A percentile compares a stretch with the other conserved stretches of the same genome.
Conservation (phyloP, 208 protist species). For the Porcisia hertigi region DNA sequence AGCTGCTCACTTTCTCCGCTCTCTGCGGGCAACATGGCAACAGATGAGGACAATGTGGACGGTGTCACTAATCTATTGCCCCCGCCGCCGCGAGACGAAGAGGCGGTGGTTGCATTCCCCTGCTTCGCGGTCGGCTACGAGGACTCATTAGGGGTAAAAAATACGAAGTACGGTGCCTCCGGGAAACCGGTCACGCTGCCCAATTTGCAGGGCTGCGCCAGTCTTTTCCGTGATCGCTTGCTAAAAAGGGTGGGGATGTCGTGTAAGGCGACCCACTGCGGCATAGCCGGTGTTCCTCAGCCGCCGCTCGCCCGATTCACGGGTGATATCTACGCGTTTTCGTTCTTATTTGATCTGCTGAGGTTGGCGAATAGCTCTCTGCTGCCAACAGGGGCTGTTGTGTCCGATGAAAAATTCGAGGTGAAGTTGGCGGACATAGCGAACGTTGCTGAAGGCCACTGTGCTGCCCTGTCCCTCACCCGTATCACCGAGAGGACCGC, state of each 20-base stretch:
- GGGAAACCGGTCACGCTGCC: conserved; percentile 7
- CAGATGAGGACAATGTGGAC: conserved; percentile 2
- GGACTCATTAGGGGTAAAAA: conserved; percentile 23
- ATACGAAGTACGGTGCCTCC: conserved; percentile 21
- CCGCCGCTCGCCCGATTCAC: conserved; percentile 46
- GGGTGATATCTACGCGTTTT: conserved; percentile 72
- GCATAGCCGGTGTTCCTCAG: conserved; percentile 64
- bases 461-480: conserved; percentile 26
- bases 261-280: conserved; percentile 33
- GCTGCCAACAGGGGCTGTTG: conserved; percentile 8
- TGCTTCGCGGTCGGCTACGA: conserved; percentile 33
- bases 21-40: not conserved
- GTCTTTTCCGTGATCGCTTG: conserved; percentile 40
- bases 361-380: conserved; percentile 10
- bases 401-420: conserved; percentile 28
- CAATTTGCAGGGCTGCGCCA: conserved; percentile 47
- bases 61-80: not conserved
- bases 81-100: conserved; percentile 1
- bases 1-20: not conserved
- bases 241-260: conserved; percentile 30
- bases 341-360: conserved; percentile 66
- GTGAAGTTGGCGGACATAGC: conserved; percentile 33
- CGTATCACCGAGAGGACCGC: conserved; percentile 21
- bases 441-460: conserved; percentile 19
- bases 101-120: conserved; percentile 25